Base-by-base conservation (phyloP, 2,329 filamentous ascomycete species). In the Pseudophaeomoniella oleicola region DNA sequence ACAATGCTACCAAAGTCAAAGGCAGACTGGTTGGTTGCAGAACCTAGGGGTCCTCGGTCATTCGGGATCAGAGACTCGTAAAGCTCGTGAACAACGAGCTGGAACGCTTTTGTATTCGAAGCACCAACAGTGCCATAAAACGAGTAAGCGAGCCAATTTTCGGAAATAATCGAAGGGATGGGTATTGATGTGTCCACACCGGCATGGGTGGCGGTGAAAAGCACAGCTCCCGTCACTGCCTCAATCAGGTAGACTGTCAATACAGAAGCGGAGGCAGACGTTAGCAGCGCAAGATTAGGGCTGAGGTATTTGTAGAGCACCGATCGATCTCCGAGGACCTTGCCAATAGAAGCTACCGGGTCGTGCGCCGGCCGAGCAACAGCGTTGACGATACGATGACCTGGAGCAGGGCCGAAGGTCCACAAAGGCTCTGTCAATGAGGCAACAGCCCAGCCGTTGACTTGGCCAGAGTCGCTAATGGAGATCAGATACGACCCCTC, bases 231-330 rank as follows among this genome's bases (percentile, higher is more conserved):
- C 9, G 87, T 92, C 4, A 93, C 71, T 2, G 82, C 82, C 52
- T 98, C 87, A 11, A 98, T 56, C 9, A 96, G 67, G 50, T 88
- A 86, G 43, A 92, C 67, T 0, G 75, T 78, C 5, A 85, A 73
- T 1, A 68, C 69, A 3, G 64, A 61, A 15, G 78, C 69, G 19
- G 79, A 69, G 2, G 77, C 61, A 1, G 82, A 69, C 2, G 81
- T 82, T 32, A 94, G 67, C 1, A 96, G 69, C 2, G 86, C 67
- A 4, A 84, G 71, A 58, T 93, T 94, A 0, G 83, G 76, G 60
- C 92, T 94, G 30, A 98, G 64, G 54, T 96, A 96, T 62, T 98
- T 98, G 73, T 98, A 98, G 44, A 88, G 72, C 34, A 98, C 90
- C n/a, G 78, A 78, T 31, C 90, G 75, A 51, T 98, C 81, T 16